Percentiles rank a stretch among this genome's conserved stretches.
These are phyloP conservation scores for Gonium pectorale DNA, from an alignment of 139 green algal species.

Conservation along the genomic window DNA sequence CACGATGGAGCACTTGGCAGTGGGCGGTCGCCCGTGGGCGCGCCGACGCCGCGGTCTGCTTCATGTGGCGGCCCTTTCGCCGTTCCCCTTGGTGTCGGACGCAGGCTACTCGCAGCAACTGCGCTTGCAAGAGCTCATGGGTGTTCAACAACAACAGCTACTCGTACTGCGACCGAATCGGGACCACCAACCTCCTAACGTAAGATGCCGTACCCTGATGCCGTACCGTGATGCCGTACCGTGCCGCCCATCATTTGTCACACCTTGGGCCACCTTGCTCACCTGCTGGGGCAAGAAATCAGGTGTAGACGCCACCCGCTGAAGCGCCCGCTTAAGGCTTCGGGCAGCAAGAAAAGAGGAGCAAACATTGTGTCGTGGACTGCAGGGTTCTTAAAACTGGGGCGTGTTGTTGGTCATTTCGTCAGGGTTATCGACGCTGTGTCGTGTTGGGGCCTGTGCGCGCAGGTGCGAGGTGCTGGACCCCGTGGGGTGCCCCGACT, in stretches of 20 bases:
- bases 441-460: too few relatives aligned
- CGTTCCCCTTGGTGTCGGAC: neutral
- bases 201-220: neutral
- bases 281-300: neutral
- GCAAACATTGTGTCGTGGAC: too few relatives aligned
- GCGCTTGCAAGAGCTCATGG: slow-evolving; percentile 34
- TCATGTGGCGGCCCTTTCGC: neutral
- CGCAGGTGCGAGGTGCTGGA: slow-evolving; percentile 33
- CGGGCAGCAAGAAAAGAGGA: too few relatives aligned
- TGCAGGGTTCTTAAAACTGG: too few relatives aligned
- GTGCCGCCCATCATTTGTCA: neutral
- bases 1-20: neutral
- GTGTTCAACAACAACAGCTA: neutral
- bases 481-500: neutral
- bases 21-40: neutral
- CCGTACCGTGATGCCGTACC: neutral
- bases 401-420: neutral
- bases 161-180: neutral
- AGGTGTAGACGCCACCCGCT: neutral
- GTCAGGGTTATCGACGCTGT: neutral
- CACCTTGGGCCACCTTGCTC: neutral
- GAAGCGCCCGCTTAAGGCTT: neutral
- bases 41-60: too few relatives aligned
- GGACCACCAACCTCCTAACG: neutral
- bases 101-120: neutral